These are phyloP conservation scores for Cyberlindnera euphorbiae DNA, from an alignment of 805 yeast species.

Conservation along the genomic window DNA sequence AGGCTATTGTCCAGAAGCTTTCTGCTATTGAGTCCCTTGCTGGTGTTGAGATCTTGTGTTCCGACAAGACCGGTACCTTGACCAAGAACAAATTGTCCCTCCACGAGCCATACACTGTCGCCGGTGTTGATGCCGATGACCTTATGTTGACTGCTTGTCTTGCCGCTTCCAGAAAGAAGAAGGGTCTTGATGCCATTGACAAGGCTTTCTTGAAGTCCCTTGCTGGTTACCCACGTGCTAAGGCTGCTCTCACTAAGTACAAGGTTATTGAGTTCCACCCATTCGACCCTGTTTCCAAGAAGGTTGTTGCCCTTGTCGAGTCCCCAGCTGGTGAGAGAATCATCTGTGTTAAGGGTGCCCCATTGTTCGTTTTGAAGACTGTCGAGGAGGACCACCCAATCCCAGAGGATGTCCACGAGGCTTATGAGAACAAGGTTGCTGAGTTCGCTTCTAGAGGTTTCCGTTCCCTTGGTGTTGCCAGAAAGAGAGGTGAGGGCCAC, in stretches of 20 bases:
- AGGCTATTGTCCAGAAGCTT: slow-evolving; percentile 94
- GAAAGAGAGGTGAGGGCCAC: slow-evolving; percentile 97
- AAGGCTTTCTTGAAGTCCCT: slow-evolving; percentile 93
- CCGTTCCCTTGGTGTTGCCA: slow-evolving; percentile 97
- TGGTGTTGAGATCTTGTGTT: slow-evolving; percentile 96
- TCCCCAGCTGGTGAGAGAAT: slow-evolving; percentile 95
- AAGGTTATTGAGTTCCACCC: slow-evolving; percentile 95
- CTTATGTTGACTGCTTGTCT: slow-evolving; percentile 96
- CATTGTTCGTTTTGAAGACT: slow-evolving; percentile 92
- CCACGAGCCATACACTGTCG: slow-evolving; percentile 97
- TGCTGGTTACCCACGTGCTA: slow-evolving; percentile 85
- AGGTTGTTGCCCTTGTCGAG: slow-evolving; percentile 91
- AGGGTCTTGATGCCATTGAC: slow-evolving; percentile 97
- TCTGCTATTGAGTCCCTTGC: slow-evolving; percentile 97
- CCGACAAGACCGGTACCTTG: slow-evolving; percentile 97
- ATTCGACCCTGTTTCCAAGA: slow-evolving; percentile 96
- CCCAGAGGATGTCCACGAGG: slow-evolving; percentile 89
- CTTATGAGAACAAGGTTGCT: slow-evolving; percentile 95
- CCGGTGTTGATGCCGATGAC: slow-evolving; percentile 94
- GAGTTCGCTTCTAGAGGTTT: slow-evolving; percentile 98
- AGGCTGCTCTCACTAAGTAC: slow-evolving; percentile 88
- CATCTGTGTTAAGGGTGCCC: slow-evolving; percentile 97
- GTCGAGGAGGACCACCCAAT: slow-evolving; percentile 97
- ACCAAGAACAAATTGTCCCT: slow-evolving; percentile 95
- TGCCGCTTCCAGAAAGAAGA: slow-evolving; percentile 97